phyloP scores from a whole-genome alignment of 2,329 filamentous ascomycete genomes.

The Phyllosticta citriasiana region DNA sequence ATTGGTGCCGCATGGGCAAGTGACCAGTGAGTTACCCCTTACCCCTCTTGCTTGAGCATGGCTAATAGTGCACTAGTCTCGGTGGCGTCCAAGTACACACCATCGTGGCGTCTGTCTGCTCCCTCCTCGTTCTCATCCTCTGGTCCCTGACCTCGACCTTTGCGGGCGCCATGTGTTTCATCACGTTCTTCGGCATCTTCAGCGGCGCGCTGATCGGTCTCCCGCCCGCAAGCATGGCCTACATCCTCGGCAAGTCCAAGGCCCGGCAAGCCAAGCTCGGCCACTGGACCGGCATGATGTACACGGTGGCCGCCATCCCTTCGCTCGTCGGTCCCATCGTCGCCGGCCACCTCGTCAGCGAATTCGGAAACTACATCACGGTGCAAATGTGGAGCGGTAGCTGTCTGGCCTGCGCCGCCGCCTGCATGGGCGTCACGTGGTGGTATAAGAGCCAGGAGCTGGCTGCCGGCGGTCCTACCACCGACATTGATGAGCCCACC shows the following conservation, averaged over 20 bases:
- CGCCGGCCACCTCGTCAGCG: constrained; percentile 35
- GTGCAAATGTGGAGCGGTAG: constrained; percentile 39
- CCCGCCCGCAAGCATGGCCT: constrained; percentile 39
- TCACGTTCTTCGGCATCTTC: constrained; percentile 38
- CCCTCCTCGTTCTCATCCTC: constrained; percentile 33
- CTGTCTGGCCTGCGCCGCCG: constrained; percentile 31
- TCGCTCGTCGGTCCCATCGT: constrained; percentile 39
- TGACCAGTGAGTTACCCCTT: constrained; percentile 23
- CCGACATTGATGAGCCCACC: background rate
- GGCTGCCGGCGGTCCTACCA: background rate
- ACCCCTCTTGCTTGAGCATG: background rate
- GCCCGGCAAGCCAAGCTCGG: constrained; percentile 33
- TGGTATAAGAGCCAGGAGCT: constrained; percentile 13
- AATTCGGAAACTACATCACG: constrained; percentile 32
- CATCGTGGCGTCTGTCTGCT: constrained; percentile 29
- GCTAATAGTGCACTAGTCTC: constrained; percentile 15
- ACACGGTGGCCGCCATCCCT: constrained; percentile 35
- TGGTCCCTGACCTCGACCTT: constrained; percentile 34
- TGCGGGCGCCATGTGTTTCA: constrained; percentile 35
- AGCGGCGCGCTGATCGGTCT: constrained; percentile 41
- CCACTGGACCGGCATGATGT: constrained; percentile 46
- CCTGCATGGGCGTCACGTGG: constrained; percentile 30
- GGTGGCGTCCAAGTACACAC: constrained; percentile 39
- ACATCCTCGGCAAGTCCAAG: constrained; percentile 30
- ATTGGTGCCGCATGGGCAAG: constrained; percentile 35